A percentile compares a stretch with the other conserved stretches of the same genome.
These are phyloP conservation scores for Starmerella stigmatis DNA, from an alignment of 805 yeast genomes.

Conservation along the genomic window DNA sequence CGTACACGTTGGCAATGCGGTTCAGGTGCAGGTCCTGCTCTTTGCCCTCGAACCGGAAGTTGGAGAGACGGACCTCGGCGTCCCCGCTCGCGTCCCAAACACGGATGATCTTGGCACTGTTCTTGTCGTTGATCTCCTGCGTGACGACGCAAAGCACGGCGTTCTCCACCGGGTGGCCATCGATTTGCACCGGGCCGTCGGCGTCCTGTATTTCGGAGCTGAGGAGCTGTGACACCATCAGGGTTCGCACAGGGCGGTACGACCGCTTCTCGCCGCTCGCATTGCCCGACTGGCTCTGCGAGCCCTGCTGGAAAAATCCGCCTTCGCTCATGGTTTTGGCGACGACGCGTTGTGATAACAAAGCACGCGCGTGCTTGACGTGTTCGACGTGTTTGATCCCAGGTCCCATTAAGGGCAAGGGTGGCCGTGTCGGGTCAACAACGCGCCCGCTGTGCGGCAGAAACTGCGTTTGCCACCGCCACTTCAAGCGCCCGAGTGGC, in stretches of 20 bases:
- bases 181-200: slow-evolving; percentile 45
- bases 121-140: slow-evolving; percentile 34
- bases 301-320: slow-evolving; percentile 20
- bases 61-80: slow-evolving; percentile 46
- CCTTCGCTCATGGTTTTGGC: slow-evolving; percentile 8
- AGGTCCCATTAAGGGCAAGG: slow-evolving; percentile 3
- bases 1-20: slow-evolving; percentile 43
- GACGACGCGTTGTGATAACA: background rate
- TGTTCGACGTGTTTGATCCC: too few relatives aligned
- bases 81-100: slow-evolving; percentile 62
- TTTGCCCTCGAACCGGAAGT: slow-evolving; percentile 29
- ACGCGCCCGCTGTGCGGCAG: too few relatives aligned
- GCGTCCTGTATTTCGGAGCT: slow-evolving; percentile 43
- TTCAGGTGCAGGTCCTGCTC: slow-evolving; percentile 27
- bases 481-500: background rate
- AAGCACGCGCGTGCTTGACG: too few relatives aligned
- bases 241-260: slow-evolving; percentile 35
- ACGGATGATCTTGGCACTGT: slow-evolving; percentile 39
- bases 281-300: slow-evolving; percentile 7
- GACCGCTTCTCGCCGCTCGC: background rate
- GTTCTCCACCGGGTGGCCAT: slow-evolving; percentile 44
- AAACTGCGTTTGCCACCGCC: background rate
- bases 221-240: slow-evolving; percentile 53
- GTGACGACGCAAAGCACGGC: slow-evolving; percentile 51
- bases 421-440: too few relatives aligned